Evolutionary conservation across 768 basidiomycete genomes (phyloP).

Genomic region (Pholiota microspora): DNA sequence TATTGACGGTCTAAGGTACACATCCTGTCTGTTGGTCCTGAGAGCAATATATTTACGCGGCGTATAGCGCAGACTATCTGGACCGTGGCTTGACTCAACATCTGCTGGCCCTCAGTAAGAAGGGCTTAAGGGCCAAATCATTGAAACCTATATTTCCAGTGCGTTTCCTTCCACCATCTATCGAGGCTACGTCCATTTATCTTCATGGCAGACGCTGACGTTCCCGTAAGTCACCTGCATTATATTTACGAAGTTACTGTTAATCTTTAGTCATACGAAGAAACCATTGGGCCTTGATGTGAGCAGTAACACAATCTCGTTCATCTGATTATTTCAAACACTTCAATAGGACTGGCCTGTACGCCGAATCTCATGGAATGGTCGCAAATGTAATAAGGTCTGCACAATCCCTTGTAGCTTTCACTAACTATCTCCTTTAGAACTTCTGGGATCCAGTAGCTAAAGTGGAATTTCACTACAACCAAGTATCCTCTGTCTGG

Average conservation of each 20-base stretch:
- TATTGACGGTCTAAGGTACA: constrained; percentile 80
- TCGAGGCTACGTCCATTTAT: too few relatives aligned
- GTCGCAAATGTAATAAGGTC: constrained; percentile 69
- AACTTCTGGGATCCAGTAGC: constrained; percentile 83
- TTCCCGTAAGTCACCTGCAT: constrained; percentile 65
- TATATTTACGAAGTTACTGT: background rate
- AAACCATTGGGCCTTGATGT: constrained; percentile 92
- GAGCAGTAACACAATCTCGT: constrained; percentile 14
- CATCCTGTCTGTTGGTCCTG: constrained; percentile 6
- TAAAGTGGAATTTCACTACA: constrained; percentile 69
- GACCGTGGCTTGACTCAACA: constrained; percentile 86
- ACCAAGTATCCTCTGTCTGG: constrained; percentile 58
- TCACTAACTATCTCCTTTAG: constrained; percentile 32
- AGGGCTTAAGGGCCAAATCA: constrained; percentile 84
- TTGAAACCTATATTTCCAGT: constrained; percentile 90
- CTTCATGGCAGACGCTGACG: constrained; percentile 67
- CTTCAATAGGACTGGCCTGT: constrained; percentile 73
- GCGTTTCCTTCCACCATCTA: too few relatives aligned
- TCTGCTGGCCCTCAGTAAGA: constrained; percentile 73
- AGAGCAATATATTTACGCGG: background rate
- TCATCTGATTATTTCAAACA: background rate
- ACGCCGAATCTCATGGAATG: constrained; percentile 90
- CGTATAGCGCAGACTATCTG: constrained; percentile 76
- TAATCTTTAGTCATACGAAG: constrained; percentile 32
- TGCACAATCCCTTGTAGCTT: too few relatives aligned